A percentile compares a stretch with the other conserved stretches of the same genome.
These are phyloP conservation scores for Penicillium cataractarum DNA, from an alignment of 495 filamentous ascomycete species.

Conservation along the genomic window DNA sequence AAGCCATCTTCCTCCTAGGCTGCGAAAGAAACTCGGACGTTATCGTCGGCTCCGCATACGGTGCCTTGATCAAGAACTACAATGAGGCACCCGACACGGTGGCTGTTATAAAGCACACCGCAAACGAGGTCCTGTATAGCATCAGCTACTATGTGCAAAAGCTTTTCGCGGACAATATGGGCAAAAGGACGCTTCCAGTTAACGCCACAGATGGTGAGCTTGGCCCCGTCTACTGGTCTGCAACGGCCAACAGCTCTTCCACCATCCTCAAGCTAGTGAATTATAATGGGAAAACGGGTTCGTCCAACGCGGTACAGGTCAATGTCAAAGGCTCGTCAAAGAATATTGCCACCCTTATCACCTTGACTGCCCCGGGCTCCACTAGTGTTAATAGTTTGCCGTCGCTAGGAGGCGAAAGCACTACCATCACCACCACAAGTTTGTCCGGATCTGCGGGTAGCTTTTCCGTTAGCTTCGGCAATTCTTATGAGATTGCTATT, in stretches of 20 bases:
- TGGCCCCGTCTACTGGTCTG: slow-evolving; percentile 60
- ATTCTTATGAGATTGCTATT: neutral
- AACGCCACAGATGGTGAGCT: slow-evolving; percentile 35
- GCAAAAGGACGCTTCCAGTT: slow-evolving; percentile 53
- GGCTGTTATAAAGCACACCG: slow-evolving; percentile 18
- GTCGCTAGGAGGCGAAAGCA: neutral
- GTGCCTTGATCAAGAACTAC: slow-evolving; percentile 41
- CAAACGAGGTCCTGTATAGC: slow-evolving; percentile 17
- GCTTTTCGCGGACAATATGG: slow-evolving; percentile 48
- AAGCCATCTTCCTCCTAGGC: slow-evolving; percentile 65
- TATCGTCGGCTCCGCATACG: slow-evolving; percentile 52
- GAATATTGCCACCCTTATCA: neutral
- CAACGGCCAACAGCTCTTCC: slow-evolving; percentile 37
- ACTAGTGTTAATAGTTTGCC: neutral
- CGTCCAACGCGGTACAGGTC: neutral
- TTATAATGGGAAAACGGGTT: slow-evolving; percentile 1
- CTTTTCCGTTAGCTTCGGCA: neutral
- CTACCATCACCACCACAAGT: neutral
- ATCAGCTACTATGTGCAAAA: slow-evolving; percentile 39
- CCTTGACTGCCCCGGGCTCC: neutral
- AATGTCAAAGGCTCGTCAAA: neutral
- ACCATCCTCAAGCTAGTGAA: slow-evolving; percentile 32
- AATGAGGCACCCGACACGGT: slow-evolving; percentile 34
- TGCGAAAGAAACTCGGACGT: slow-evolving; percentile 63
- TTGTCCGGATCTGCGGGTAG: neutral